Evolutionary conservation across 23 red algal genomes (phyloP).

Genomic region (Gracilaria gracilis): DNA sequence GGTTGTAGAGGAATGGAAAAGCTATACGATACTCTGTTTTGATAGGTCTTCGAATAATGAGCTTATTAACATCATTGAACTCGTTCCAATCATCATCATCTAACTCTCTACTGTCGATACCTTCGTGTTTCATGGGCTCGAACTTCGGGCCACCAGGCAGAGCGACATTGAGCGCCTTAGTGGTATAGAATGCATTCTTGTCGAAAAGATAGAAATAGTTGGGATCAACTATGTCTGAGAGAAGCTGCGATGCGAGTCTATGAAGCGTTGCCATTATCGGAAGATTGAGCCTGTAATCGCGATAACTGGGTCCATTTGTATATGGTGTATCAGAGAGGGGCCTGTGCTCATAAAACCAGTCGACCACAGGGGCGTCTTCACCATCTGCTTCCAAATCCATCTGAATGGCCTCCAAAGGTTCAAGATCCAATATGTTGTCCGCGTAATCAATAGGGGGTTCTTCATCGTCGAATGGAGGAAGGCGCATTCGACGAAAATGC

Average conservation of each 20-base stretch:
- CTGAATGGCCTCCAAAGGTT: slow-evolving; percentile 90
- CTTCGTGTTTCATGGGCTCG: slow-evolving; percentile 84
- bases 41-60: slow-evolving; percentile 86
- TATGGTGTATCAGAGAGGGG: slow-evolving; percentile 71
- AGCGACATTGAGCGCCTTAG: slow-evolving; percentile 90
- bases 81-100: slow-evolving; percentile 99
- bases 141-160: slow-evolving; percentile 97
- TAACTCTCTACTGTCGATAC: slow-evolving; percentile 51
- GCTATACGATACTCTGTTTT: slow-evolving; percentile 92
- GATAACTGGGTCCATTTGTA: slow-evolving; percentile 84
- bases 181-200: slow-evolving; percentile 88
- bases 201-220: slow-evolving; percentile 94
- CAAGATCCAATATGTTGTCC: slow-evolving; percentile 92
- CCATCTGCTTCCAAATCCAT: slow-evolving; percentile 87
- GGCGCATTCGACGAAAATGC: slow-evolving; percentile 85
- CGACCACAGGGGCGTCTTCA: slow-evolving; percentile 85
- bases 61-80: slow-evolving; percentile 96
- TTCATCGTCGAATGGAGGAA: slow-evolving; percentile 98
- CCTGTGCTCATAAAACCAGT: slow-evolving; percentile 92
- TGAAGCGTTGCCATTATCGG: slow-evolving; percentile 89
- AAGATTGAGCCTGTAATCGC: slow-evolving; percentile 78
- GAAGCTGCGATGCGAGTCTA: slow-evolving; percentile 78
- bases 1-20: slow-evolving; percentile 94
- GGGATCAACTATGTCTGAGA: slow-evolving; percentile 84
- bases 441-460: slow-evolving; percentile 96